Evolutionary conservation across 495 filamentous ascomycete species (phyloP).

Genomic region (Talaromyces nanjingensis): DNA sequence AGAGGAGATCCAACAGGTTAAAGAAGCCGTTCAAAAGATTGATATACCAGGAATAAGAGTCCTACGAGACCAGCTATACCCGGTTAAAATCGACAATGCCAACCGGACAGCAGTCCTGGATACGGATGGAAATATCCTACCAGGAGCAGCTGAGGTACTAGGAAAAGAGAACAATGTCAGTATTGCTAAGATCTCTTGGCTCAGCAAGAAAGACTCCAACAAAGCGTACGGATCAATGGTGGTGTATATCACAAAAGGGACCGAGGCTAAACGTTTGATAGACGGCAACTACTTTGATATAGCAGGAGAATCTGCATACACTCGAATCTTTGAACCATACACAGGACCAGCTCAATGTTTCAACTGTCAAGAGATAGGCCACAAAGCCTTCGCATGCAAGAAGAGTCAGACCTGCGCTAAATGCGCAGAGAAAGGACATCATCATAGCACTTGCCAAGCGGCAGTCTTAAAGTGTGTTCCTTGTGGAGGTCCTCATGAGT

Average conservation of each 20-base stretch:
- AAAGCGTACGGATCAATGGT: conserved; percentile 30
- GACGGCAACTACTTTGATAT: conserved; percentile 22
- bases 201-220: conserved; percentile 22
- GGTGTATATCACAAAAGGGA: conserved; percentile 24
- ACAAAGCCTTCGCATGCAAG: conserved; percentile 20
- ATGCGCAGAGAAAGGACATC: conserved; percentile 20
- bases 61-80: conserved; percentile 25
- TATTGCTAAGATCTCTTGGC: conserved; percentile 23
- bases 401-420: conserved; percentile 23
- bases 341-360: too few relatives aligned
- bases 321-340: too few relatives aligned
- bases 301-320: too few relatives aligned
- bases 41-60: conserved; percentile 17
- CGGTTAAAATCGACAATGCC: too few relatives aligned
- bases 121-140: not conserved
- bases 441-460: conserved; percentile 16
- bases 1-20: conserved; percentile 20
- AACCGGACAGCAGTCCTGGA: conserved; percentile 19
- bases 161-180: conserved; percentile 18
- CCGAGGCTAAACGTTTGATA: conserved; percentile 20
- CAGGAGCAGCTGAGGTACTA: conserved; percentile 3
- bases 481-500: conserved; percentile 23
- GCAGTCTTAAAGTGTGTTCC: conserved; percentile 19
- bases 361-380: too few relatives aligned
- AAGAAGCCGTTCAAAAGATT: conserved; percentile 21